Evolutionary conservation across 495 filamentous ascomycete genomes (phyloP), one percentile per base, ranked within the genome.

Genomic region (Niebla homalea): DNA sequence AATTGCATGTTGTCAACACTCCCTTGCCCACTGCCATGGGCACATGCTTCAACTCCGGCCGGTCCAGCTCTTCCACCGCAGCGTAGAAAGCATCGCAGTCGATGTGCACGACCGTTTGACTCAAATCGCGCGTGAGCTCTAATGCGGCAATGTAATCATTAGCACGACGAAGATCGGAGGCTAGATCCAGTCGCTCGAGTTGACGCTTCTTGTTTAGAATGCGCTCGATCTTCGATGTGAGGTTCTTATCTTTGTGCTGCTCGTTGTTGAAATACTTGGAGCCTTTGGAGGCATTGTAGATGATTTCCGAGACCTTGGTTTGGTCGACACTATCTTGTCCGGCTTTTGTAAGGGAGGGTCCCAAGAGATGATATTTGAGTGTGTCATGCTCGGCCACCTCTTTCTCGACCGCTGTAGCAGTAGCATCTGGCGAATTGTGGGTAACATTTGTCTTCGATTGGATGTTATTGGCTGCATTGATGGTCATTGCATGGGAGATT

Each of bases 81-180:
- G 92, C 92, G 60, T 89, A 99, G 68, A 99, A 99, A 18, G 93
- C 92, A 68, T 99, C 92, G 64, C 92, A 99, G 65, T 99, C 92
- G 26, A 99, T 73, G 62, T 99, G 92, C 0, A 96, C 81, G 22
- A 97, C 76, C 43, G 76, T 68, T 61, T 96, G 92, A 12, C 76
- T 74, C n/a, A 97, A 69, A 60, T 97, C 90, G 7, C 92, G 77
- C 15, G 74, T 73, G 1, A 74, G 56, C 56, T 97, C 92, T 11
- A 96, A 72, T 54, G 89, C 78, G 1, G 79, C 75, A 48, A 96
- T 78, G 57, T 85, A 80, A 48, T 86, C 85, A 62, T 97, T 89
- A 12, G 87, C 88, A 36, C 75, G 75, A 23, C 85, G 80, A 25
- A 81, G 65, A 46, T 95, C 85, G 20, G 69, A 65, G 20, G 77